Evolutionary conservation across 2,329 filamentous ascomycete genomes (phyloP).

Genomic region (Pyrenophora graminea): DNA sequence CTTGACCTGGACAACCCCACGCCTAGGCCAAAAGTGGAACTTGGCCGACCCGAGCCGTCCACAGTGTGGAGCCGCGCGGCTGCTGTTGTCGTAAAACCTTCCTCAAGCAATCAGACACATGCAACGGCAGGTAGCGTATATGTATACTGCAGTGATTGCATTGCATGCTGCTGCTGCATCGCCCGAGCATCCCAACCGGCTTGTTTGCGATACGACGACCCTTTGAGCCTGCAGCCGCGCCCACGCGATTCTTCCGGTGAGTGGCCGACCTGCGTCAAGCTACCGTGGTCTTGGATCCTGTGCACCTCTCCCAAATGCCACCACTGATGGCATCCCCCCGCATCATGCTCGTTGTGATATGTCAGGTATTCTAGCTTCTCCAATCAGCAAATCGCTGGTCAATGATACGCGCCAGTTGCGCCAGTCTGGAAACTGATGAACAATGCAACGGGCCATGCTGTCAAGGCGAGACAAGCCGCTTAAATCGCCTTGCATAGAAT

Average conservation of each 20-base stretch:
- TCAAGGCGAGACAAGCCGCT: too few species aligned
- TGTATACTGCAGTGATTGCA: slow-evolving; percentile 4
- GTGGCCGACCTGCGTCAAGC: too few species aligned
- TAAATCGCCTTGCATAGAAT: slow-evolving; percentile 1
- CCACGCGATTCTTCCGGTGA: background rate
- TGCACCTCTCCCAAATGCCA: too few species aligned
- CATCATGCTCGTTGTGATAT: too few species aligned
- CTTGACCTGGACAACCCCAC: background rate
- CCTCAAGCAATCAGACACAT: background rate
- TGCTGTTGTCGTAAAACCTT: slow-evolving; percentile 11
- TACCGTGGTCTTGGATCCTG: too few species aligned
- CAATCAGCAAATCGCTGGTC: background rate
- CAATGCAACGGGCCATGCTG: background rate
- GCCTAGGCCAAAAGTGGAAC: slow-evolving; percentile 4
- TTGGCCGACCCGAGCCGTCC: slow-evolving; percentile 16
- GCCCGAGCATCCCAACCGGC: background rate
- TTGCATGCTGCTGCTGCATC: slow-evolving; percentile 7
- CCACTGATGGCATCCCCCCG: too few species aligned
- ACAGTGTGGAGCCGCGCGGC: slow-evolving; percentile 14
- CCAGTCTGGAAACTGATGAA: background rate
- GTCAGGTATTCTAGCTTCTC: too few species aligned
- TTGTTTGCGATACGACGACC: too few species aligned
- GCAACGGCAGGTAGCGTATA: background rate
- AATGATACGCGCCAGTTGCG: background rate
- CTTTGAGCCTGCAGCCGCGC: background rate